These are phyloP conservation scores for Bacterosira constricta DNA, from an alignment of 108 stramenopile species.

Conservation along the genomic window DNA sequence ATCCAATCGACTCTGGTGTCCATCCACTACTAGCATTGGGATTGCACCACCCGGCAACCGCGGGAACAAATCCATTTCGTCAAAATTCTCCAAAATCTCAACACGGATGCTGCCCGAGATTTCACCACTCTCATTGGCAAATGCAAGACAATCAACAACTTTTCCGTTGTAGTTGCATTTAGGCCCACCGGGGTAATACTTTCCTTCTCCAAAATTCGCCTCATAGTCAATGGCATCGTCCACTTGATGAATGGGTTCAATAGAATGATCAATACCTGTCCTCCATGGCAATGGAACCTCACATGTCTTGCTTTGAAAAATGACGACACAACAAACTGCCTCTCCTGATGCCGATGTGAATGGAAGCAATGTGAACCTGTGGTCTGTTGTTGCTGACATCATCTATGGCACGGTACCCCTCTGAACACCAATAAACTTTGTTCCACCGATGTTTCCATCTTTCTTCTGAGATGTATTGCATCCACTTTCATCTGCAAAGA, in stretches of 20 bases:
- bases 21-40: slow-evolving; percentile 17
- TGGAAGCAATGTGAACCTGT: slow-evolving; percentile 11
- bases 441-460: neutral
- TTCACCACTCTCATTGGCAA: neutral
- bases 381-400: slow-evolving; percentile 4
- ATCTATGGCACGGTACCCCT: neutral
- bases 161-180: slow-evolving; percentile 25
- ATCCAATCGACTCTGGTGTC: slow-evolving; percentile 10
- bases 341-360: slow-evolving; percentile 13
- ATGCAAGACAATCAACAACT: neutral
- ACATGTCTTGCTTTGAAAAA: slow-evolving; percentile 12
- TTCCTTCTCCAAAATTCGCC: slow-evolving; percentile 3
- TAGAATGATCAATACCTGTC: slow-evolving; percentile 1
- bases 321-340: slow-evolving; percentile 14
- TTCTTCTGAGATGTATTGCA: neutral
- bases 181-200: slow-evolving; percentile 16
- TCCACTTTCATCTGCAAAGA: slow-evolving; percentile 10
- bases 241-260: neutral
- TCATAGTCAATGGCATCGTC: neutral
- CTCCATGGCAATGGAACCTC: neutral
- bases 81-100: slow-evolving; percentile 14
- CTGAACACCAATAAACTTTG: neutral
- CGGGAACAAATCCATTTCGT: slow-evolving; percentile 11
- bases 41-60: neutral
- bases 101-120: slow-evolving; percentile 12